These are phyloP conservation scores for Kitagawia praeruptora DNA, from an alignment of 129 eudicot genomes.

Conservation along the genomic window DNA sequence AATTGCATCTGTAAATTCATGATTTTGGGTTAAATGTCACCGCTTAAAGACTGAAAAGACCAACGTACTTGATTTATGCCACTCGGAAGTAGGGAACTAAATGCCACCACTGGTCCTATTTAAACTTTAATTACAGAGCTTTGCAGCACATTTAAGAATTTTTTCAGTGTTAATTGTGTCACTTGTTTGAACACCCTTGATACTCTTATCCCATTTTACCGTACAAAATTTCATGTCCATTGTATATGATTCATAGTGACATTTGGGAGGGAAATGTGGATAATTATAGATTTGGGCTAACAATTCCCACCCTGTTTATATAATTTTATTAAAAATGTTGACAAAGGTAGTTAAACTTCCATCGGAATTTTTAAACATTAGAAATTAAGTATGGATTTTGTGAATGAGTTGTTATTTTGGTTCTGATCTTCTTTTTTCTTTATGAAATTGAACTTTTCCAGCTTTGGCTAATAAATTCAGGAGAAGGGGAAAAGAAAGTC, in stretches of 20 bases:
- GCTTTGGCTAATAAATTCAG: conserved; percentile 70
- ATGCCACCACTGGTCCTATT: not conserved
- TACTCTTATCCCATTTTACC: not conserved
- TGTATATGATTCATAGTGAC: no score
- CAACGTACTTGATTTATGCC: not conserved
- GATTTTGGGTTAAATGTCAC: not conserved
- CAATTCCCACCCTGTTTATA: not conserved
- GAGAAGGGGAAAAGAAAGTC: conserved; percentile 54
- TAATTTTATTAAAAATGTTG: not conserved
- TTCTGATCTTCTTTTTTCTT: not conserved
- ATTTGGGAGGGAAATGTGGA: no score
- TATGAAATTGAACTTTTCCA: conserved; percentile 19
- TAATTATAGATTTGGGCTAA: not conserved
- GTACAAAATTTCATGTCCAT: not conserved
- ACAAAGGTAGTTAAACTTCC: not conserved
- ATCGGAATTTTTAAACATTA: not conserved
- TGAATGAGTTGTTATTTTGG: conserved; percentile 2
- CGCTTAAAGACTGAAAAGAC: not conserved
- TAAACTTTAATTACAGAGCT: not conserved
- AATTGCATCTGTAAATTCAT: not conserved
- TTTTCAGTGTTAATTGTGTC: not conserved
- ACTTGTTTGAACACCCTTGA: not conserved
- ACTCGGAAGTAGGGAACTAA: not conserved
- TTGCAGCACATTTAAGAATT: not conserved
- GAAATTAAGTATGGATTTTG: not conserved